phyloP scores from a whole-genome alignment of 2,329 filamentous ascomycete species.

The Blastomyces emzantsi region DNA sequence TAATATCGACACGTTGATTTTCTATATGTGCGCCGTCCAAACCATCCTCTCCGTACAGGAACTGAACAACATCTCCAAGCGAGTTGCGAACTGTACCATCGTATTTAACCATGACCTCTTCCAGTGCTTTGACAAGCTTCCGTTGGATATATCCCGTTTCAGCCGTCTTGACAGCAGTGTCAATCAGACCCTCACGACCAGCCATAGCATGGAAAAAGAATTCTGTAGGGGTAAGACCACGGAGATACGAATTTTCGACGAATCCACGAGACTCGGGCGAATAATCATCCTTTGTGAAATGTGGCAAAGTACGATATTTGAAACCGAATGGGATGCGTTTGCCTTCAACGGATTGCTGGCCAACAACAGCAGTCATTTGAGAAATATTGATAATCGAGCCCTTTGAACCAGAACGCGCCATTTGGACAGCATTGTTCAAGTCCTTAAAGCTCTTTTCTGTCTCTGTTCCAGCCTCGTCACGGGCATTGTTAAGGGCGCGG shows the following conservation, averaged over 20 bases:
- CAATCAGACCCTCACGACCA: conserved; percentile 98
- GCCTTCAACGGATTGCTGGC: conserved; percentile 96
- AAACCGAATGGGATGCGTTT: conserved; percentile 99
- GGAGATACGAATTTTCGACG: conserved; percentile 96
- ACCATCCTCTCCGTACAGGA: conserved; percentile 95
- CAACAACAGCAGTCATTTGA: conserved; percentile 97
- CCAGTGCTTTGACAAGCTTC: conserved; percentile 93
- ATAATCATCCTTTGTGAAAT: conserved; percentile 99
- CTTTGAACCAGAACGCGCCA: conserved; percentile 95
- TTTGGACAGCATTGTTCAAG: conserved; percentile 91
- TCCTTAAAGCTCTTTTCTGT: conserved; percentile 91
- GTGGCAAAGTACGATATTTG: conserved; percentile 92
- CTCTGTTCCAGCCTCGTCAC: conserved; percentile 89
- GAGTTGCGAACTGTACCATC: conserved; percentile 97
- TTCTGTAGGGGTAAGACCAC: conserved; percentile 87
- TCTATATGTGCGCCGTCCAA: conserved; percentile 91
- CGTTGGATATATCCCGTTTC: conserved; percentile 99
- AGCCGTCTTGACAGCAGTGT: conserved; percentile 98
- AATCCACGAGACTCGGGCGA: conserved; percentile 95
- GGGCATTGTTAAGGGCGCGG: conserved; percentile 84
- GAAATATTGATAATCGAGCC: conserved; percentile 99
- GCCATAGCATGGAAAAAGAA: conserved; percentile 99
- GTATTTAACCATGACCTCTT: conserved; percentile 96
- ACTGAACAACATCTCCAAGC: conserved; percentile 90
- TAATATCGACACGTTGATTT: conserved; percentile 79